These are phyloP conservation scores for Rhizopus microsporus DNA, from an alignment of 371 early-diverging fungal genomes.

Conservation along the genomic window DNA sequence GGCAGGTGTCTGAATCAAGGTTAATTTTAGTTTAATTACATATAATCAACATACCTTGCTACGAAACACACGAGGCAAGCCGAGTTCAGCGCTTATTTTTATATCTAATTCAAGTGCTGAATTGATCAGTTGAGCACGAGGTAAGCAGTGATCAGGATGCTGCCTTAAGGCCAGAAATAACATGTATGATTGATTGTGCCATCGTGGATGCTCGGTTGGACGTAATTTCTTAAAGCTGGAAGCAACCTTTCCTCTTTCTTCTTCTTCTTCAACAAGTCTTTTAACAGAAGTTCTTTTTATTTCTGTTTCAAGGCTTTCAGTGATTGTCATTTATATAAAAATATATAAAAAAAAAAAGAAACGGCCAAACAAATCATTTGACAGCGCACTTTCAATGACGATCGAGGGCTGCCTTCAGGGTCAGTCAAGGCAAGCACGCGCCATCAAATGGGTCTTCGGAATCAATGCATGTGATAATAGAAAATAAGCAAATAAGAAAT, in stretches of 20 bases:
- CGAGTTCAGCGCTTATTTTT: conserved; percentile 64
- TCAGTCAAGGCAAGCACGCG: neutral
- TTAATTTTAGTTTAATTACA: neutral
- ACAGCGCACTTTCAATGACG: neutral
- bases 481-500: neutral
- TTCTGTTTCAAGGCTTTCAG: neutral
- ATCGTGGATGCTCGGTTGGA: conserved; percentile 54
- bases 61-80: conserved; percentile 73
- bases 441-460: neutral
- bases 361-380: neutral
- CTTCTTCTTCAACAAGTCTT: neutral
- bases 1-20: conserved; percentile 65
- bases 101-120: conserved; percentile 72
- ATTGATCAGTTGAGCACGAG: conserved; percentile 70
- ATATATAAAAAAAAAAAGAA: too few species aligned
- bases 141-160: conserved; percentile 57
- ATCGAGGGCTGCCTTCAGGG: too few species aligned
- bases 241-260: neutral
- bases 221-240: neutral
- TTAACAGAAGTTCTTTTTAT: neutral
- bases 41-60: conserved; percentile 63
- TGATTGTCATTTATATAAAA: too few species aligned
- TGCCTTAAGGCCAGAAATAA: conserved; percentile 71
- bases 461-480: neutral
- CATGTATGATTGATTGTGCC: conserved; percentile 81